A percentile compares a stretch with the other conserved stretches of the same genome.
phyloP scores from a whole-genome alignment of 2,329 filamentous ascomycete genomes.

The Cordyceps tenuipes region DNA sequence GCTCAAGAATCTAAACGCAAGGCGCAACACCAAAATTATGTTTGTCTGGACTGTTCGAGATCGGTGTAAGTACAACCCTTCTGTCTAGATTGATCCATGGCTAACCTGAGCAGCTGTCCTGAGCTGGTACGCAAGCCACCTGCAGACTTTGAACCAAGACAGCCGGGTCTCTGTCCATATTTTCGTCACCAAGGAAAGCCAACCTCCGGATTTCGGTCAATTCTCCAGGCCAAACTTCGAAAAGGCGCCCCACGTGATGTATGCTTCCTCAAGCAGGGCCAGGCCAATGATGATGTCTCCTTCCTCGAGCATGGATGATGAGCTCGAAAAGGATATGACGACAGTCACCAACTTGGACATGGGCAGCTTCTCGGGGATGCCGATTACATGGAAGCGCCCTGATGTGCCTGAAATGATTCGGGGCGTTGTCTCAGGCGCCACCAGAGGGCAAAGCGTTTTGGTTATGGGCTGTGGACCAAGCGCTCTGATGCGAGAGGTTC shows the following conservation, averaged over 20 bases:
- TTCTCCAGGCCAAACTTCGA: neutral
- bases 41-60: slow-evolving; percentile 34
- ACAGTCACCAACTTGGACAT: slow-evolving; percentile 1
- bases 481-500: slow-evolving; percentile 32
- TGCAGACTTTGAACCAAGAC: slow-evolving; percentile 24
- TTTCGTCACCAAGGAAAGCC: slow-evolving; percentile 25
- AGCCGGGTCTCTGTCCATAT: slow-evolving; percentile 24
- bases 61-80: slow-evolving; percentile 21
- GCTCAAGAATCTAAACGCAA: slow-evolving; percentile 20
- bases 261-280: neutral
- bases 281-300: neutral
- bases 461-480: slow-evolving; percentile 40
- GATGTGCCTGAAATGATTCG: slow-evolving; percentile 29
- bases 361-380: slow-evolving; percentile 13
- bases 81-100: neutral
- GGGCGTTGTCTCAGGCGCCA: slow-evolving; percentile 21
- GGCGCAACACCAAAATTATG: slow-evolving; percentile 21
- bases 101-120: slow-evolving; percentile 23
- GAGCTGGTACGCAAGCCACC: slow-evolving; percentile 29
- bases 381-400: slow-evolving; percentile 27
- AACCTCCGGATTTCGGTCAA: neutral
- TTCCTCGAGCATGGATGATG: neutral
- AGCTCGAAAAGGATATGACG: neutral
- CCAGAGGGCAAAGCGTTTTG: slow-evolving; percentile 26
- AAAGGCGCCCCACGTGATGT: neutral